Percentiles rank a stretch among this genome's conserved stretches.
These are phyloP conservation scores for Alternaria burnsii DNA, from an alignment of 2,329 filamentous ascomycete species.

Conservation along the genomic window DNA sequence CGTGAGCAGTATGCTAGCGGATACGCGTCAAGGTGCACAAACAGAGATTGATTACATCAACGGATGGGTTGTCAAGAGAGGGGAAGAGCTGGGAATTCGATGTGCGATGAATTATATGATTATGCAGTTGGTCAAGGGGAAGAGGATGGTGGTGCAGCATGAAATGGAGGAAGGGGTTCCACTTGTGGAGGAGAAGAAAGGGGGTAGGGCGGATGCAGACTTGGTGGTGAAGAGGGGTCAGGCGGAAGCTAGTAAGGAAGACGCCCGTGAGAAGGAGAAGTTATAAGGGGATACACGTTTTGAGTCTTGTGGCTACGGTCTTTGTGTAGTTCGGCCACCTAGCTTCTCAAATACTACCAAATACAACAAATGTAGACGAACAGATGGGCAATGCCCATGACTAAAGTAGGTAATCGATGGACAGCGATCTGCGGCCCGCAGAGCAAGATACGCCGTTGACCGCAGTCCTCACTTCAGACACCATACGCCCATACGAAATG, in stretches of 20 bases:
- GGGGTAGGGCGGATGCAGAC: slow-evolving; percentile 9
- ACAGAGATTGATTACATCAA: slow-evolving; percentile 88
- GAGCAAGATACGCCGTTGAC: background rate
- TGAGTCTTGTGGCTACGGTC: background rate
- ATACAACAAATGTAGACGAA: background rate
- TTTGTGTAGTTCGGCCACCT: background rate
- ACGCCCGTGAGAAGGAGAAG: background rate
- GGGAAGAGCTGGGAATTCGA: slow-evolving; percentile 74
- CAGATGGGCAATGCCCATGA: background rate
- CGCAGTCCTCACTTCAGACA: background rate
- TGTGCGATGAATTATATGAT: slow-evolving; percentile 78
- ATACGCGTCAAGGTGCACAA: slow-evolving; percentile 65
- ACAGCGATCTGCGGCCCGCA: background rate
- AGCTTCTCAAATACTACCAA: background rate
- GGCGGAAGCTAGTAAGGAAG: background rate
- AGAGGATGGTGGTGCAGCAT: slow-evolving; percentile 59
- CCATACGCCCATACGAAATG: background rate
- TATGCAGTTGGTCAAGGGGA: slow-evolving; percentile 76
- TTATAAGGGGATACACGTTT: background rate
- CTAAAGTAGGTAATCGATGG: too few relatives aligned
- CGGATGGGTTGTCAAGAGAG: slow-evolving; percentile 82
- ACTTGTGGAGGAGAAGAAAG: slow-evolving; percentile 29
- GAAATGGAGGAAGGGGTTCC: slow-evolving; percentile 55
- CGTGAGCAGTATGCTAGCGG: slow-evolving; percentile 72
- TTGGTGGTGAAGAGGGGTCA: slow-evolving; percentile 3